Conservation (phyloP, 179 eudicot species). For the Spergularia azorica region DNA sequence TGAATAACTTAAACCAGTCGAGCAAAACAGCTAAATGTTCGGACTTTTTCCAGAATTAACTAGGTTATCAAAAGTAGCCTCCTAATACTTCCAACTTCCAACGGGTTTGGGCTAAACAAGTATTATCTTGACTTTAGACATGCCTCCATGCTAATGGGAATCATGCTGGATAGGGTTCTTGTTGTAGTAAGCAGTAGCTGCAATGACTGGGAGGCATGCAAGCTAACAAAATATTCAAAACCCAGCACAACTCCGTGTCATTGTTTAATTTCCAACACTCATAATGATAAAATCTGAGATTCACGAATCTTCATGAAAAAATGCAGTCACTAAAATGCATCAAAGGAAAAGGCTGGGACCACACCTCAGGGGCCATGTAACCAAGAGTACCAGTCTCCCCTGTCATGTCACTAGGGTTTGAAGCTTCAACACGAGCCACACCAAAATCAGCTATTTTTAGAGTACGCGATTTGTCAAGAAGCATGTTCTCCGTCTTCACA, state of each 20-base stretch:
- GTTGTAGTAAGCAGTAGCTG: not conserved
- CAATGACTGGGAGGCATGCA: not conserved
- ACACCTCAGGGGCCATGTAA: conserved; percentile 99
- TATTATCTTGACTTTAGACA: not conserved
- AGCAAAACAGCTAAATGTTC: conserved; percentile 1
- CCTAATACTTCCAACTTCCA: not conserved
- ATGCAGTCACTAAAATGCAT: not conserved
- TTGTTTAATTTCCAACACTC: conserved; percentile 1
- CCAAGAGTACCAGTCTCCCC: conserved; percentile 99
- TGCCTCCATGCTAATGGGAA: not conserved
- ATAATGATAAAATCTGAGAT: not conserved
- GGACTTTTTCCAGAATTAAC: not conserved
- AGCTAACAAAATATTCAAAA: not conserved
- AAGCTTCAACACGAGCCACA: conserved; percentile 97
- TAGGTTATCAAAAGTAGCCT: no score
- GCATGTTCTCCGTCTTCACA: conserved; percentile 97
- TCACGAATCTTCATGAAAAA: not conserved
- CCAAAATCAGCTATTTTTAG: conserved; percentile 97
- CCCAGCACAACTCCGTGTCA: not conserved
- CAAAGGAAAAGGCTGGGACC: conserved; percentile 9
- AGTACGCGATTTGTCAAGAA: conserved; percentile 82
- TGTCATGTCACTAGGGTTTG: conserved; percentile 97
- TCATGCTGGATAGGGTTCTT: not conserved
- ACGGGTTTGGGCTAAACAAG: not conserved
- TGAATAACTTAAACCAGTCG: not conserved